Evolutionary conservation across 2,329 filamentous ascomycete genomes (phyloP), one percentile per base, ranked within the genome.

Genomic region (Cytospora paraplurivora): DNA sequence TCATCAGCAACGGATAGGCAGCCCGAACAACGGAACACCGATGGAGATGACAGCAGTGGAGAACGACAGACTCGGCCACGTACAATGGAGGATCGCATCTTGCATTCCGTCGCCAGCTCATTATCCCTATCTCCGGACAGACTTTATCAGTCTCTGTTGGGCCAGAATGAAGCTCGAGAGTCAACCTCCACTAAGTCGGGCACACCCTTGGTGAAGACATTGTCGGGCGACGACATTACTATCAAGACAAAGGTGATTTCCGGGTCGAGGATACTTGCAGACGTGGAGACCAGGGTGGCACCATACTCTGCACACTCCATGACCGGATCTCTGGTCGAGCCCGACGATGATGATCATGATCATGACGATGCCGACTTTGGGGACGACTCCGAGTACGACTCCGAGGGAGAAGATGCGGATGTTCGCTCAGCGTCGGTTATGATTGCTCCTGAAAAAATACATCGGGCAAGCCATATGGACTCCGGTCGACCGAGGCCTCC

Each of bases 391-490:
- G 57, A 66, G 11, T 54, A 57, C n/a, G 56, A 51, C n/a, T 60
- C 60, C 10, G 34, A 34, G 38, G 64, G 60, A 15, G 57, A 56
- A 10, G 64, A 56, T 21, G 50, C 55, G 8, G 64, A 66, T 34
- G 49, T 66, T 33, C 64, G 64, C 12, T 66, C 64, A 19, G 64
- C 64, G 13, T 67, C 71, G 7, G 60, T 70, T 60, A 68, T 68
- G 66, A 66, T 70, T 35, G 65, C 70, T 19, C 71, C 71, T 3
- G 52, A 70, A 13, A 70, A 69, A 32, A 69, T 72, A 21, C 69
- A 71, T 62, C 65, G 62, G 34, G 65, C 67, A 49, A 68, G 63
- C 55, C 67, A 64, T n/a, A 67, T 68, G 62, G 69, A 71, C 49
- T 68, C 71, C 2, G 50, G 32, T 35, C 64, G 62, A 34, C 53